Base-by-base conservation (phyloP, 495 filamentous ascomycete genomes). In the Penicillium alfredii region DNA sequence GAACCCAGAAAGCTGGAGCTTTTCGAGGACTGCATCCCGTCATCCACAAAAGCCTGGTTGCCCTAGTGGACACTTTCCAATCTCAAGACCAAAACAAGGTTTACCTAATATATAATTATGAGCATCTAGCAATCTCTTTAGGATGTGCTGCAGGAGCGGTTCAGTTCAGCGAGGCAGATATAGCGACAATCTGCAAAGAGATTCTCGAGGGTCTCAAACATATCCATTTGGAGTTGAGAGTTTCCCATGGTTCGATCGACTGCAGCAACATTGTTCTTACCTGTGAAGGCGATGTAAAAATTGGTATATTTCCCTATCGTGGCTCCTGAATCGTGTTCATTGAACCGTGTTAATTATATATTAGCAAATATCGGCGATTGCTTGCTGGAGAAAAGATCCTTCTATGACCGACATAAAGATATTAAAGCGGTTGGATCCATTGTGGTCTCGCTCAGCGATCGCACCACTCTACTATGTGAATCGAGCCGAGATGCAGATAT, bases 281-380 rank as follows among this genome's bases (percentile, higher is more conserved):
- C 10, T 17, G 10, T 10, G 2, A 15, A 17, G 43, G 43, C 11
- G 16, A 35, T 8, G 30, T 46, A 7, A 39, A 46, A 27, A 21
- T 46, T 17, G 43, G 43, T 46, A 46, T 22, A 30, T 24, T 22
- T 35, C 17, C 24, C 30, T 14, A 30, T 14, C n/a, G n/a, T n/a
- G n/a, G n/a, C n/a, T 4, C 13, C 9, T 9, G 14, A 25, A 12
- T 8, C 11, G n/a, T n/a, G n/a, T n/a, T n/a, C n/a, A n/a, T 26
- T 36, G 8, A 26, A 36, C 12, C 18, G 16, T 18, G 30, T 15
- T 20, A 29, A 38, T n/a, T 6, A 14, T 20, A 5, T 4, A 30
- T 10, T 22, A 46, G 43, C 43, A 12, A 46, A 46, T 35, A 46
- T 46, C 15, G 43, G 43, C 7, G 24, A 40, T 20, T 34, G 36